Percentiles rank a stretch among this genome's conserved stretches.
Evolutionary conservation across 441 rosid genomes (phyloP).

Genomic region (Melastoma candidum): DNA sequence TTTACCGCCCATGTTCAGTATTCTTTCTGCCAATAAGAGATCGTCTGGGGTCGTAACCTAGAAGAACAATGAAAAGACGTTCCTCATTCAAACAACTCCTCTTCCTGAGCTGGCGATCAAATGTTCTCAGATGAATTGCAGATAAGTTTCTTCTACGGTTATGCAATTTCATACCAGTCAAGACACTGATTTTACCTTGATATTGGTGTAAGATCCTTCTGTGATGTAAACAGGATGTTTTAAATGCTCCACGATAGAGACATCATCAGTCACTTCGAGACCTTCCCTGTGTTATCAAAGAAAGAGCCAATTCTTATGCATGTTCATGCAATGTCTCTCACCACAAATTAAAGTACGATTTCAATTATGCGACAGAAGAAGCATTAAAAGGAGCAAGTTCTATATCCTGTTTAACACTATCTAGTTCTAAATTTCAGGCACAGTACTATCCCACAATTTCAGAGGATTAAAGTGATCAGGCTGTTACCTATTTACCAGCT

Average conservation of each 20-base stretch:
- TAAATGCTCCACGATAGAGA: slow-evolving; percentile 85
- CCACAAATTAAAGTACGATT: not conserved
- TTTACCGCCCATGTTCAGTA: slow-evolving; percentile 31
- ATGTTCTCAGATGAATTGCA: too few relatives aligned
- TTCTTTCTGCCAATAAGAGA: slow-evolving; percentile 81
- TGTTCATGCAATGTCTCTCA: not conserved
- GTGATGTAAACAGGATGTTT: slow-evolving; percentile 80
- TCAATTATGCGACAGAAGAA: too few relatives aligned
- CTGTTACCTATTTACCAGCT: slow-evolving; percentile 69
- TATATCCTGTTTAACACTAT: too few relatives aligned
- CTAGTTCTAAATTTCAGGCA: slow-evolving; percentile 1
- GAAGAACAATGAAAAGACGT: slow-evolving; percentile 2
- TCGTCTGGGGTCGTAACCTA: slow-evolving; percentile 95
- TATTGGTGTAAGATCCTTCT: slow-evolving; percentile 91
- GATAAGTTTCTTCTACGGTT: not conserved
- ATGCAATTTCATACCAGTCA: not conserved
- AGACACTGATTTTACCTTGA: slow-evolving; percentile 37
- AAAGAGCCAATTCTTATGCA: not conserved
- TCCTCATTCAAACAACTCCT: too few relatives aligned
- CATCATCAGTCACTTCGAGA: slow-evolving; percentile 91
- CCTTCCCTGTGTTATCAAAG: slow-evolving; percentile 40
- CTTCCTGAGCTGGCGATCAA: not conserved
- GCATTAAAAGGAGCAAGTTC: too few relatives aligned
- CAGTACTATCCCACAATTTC: slow-evolving; percentile 1
- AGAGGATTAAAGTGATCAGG: slow-evolving; percentile 1